A percentile compares a stretch with the other conserved stretches of the same genome.
These are phyloP conservation scores for Penicillium bialowiezense DNA, from an alignment of 495 filamentous ascomycete species.

Conservation along the genomic window DNA sequence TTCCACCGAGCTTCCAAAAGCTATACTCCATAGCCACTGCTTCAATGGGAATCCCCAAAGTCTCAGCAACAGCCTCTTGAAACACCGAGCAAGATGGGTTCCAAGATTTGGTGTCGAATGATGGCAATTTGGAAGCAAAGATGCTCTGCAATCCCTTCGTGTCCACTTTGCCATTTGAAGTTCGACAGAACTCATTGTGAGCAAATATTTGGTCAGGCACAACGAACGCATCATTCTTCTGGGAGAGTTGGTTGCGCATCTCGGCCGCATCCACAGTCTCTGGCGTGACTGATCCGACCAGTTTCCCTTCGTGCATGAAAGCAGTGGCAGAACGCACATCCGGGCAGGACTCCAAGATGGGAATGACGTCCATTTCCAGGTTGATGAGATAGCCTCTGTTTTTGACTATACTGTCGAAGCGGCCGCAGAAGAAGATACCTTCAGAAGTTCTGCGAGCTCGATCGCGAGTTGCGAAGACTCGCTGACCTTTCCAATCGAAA, in stretches of 20 bases:
- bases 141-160: neutral
- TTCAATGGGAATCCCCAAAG: too few species aligned
- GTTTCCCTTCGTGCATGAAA: conserved; percentile 12
- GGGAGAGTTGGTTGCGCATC: neutral
- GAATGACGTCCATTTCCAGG: conserved; percentile 10
- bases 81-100: neutral
- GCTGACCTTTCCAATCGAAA: conserved; percentile 14
- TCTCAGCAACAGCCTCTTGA: too few species aligned
- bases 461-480: conserved; percentile 19
- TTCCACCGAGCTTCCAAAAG: neutral
- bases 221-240: conserved; percentile 3
- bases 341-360: neutral
- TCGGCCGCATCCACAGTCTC: neutral
- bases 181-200: neutral
- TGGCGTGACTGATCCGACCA: conserved; percentile 15
- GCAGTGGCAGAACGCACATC: conserved; percentile 5
- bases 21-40: too few species aligned
- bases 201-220: conserved; percentile 1
- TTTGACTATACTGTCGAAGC: conserved; percentile 20
- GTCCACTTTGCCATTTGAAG: conserved; percentile 1
- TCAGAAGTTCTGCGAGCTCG: conserved; percentile 9
- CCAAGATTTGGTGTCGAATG: too few species aligned
- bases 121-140: too few species aligned
- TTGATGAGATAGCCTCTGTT: conserved; percentile 27
- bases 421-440: conserved; percentile 12